These are phyloP conservation scores for Phytophthora nicotianae DNA, from an alignment of 352 stramenopile genomes.

Conservation along the genomic window DNA sequence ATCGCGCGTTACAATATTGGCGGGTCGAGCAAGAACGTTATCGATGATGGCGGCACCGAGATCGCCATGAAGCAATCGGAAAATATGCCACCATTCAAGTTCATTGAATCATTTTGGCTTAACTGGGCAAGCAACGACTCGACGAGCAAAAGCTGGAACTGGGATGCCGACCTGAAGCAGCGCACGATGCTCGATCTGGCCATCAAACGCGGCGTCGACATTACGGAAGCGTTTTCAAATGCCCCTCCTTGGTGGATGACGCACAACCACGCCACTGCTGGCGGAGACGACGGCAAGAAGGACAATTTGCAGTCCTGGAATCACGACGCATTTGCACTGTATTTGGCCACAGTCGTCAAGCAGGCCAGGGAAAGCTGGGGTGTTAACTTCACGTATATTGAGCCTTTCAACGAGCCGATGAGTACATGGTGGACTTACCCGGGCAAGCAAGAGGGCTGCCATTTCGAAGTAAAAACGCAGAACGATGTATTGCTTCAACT, in stretches of 20 bases:
- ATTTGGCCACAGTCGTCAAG: conserved; percentile 49
- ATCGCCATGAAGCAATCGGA: conserved; percentile 47
- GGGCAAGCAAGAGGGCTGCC: conserved; percentile 54
- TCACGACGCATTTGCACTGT: conserved; percentile 48
- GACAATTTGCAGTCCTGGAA: conserved; percentile 63
- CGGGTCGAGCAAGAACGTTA: conserved; percentile 45
- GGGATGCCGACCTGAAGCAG: conserved; percentile 47
- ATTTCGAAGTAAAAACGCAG: conserved; percentile 51
- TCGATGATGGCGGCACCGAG: conserved; percentile 44
- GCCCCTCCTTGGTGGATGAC: conserved; percentile 73
- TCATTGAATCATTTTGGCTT: conserved; percentile 57
- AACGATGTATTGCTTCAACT: conserved; percentile 47
- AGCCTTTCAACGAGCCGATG: conserved; percentile 68
- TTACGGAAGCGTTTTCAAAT: conserved; percentile 63
- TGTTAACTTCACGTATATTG: conserved; percentile 54
- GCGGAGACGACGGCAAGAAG: conserved; percentile 39
- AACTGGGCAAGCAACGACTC: conserved; percentile 52
- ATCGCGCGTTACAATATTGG: conserved; percentile 71
- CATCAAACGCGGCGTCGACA: conserved; percentile 41
- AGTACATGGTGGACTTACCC: conserved; percentile 55
- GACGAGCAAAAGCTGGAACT: conserved; percentile 53
- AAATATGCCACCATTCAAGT: conserved; percentile 60
- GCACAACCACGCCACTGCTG: conserved; percentile 54
- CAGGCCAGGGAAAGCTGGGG: conserved; percentile 49
- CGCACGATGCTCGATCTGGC: conserved; percentile 47